Conservation (phyloP, 495 filamentous ascomycete genomes). For the Penicillium malachiteum region DNA sequence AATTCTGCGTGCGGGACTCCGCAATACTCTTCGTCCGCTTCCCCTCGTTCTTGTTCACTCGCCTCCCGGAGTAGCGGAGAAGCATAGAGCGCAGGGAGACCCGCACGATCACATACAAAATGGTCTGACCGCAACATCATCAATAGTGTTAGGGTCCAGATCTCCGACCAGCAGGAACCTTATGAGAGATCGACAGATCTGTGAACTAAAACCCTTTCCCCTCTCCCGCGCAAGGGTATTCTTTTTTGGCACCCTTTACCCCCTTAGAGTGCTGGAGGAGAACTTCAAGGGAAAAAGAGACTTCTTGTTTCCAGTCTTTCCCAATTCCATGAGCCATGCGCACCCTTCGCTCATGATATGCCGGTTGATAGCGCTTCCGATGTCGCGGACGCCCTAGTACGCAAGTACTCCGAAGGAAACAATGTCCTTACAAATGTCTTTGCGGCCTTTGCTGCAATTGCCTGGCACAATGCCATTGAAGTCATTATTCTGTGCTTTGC, state of each 20-base stretch:
- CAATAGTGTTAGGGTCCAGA: neutral
- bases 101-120: neutral
- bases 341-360: conserved; percentile 12
- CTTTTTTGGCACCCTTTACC: neutral
- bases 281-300: neutral
- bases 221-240: conserved; percentile 7
- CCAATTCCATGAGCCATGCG: neutral
- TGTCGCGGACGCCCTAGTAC: conserved; percentile 10
- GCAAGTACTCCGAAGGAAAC: neutral
- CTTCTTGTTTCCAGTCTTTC: too few relatives aligned
- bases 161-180: neutral
- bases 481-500: conserved; percentile 45
- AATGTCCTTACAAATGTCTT: conserved; percentile 21
- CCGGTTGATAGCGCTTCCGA: conserved; percentile 5
- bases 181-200: neutral
- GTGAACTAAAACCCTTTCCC: neutral
- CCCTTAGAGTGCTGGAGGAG: neutral
- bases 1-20: neutral
- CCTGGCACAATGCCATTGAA: conserved; percentile 51
- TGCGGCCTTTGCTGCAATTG: conserved; percentile 37
- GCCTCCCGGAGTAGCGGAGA: neutral
- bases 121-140: neutral
- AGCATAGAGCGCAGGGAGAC: neutral
- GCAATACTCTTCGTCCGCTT: neutral
- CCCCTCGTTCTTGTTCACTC: neutral